These are phyloP conservation scores for Vitis vinifera DNA, from an alignment of 164 flowering plant genomes.

Conservation along the genomic window ASM3070453v1 NC_081809.1:3358501-3359000, in stretches of 20 bases:
- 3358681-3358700: not conserved
- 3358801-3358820: too few species aligned
- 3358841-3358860: too few species aligned
- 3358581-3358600: constrained; percentile 66
- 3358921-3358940: too few species aligned
- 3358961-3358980: too few species aligned
- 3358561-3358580: constrained; percentile 75
- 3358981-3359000: too few species aligned
- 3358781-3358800: not conserved
- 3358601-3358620: constrained; percentile 61
- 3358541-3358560: constrained; percentile 52
- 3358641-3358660: not conserved
- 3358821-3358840: too few species aligned
- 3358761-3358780: not conserved
- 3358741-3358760: not conserved
- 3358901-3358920: too few species aligned
- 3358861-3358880: too few species aligned
- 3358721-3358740: not conserved
- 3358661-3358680: not conserved
- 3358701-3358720: not conserved
- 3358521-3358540: not conserved
- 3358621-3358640: constrained; percentile 4
- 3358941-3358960: too few species aligned
- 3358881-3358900: too few species aligned
- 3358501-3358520: not conserved